Evolutionary conservation across 257 asterid species (phyloP), one percentile per base, ranked within the genome.

Genomic region (Buddleja alternifolia): DNA sequence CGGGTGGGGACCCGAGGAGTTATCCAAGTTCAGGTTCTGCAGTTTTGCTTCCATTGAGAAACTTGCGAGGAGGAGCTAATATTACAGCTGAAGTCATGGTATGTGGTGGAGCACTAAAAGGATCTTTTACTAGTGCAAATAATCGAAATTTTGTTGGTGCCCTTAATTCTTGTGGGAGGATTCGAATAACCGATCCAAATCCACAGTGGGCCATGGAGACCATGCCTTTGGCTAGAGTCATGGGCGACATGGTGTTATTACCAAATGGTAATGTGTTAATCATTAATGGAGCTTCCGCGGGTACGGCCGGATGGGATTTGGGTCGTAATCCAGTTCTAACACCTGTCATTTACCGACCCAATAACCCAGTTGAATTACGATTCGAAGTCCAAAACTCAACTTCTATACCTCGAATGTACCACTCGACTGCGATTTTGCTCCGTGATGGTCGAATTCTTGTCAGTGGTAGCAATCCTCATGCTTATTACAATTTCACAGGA

Each of bases 61-160:
- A 67, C 42, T 29, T 29, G 5, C 23, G 21, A 29, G 66, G 12
- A 8, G 59, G 63, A 19, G 25, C 51, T 0, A 21, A 39, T 41
- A 16, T 59, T 8, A 47, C 19, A 21, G 77, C 57, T 8, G 76
- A 77, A 32, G 75, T 80, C 20, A 39, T 80, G 63, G 72, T 80
- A 8, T 80, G 84, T 52, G 84, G 84, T 6, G 84, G 84, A 21
- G 68, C 81, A 7, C 81, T 81, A 8, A 69, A 8, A 60, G 82
- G 79, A 0, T 21, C 84, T 16, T 69, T 46, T 14, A 23, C 14
- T 3, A 74, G 37, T 17, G 77, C 80, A 10, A 25, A 16, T 1
- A 45, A 40, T 7, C 56, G 73, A 8, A 55, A 69, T 0, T 78
- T 73, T 47, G 20, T 72, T 0, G 29, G 15, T 10, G 80, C 68